These are phyloP conservation scores for Fusarium ramigenum DNA, from an alignment of 2,329 filamentous ascomycete species.

Conservation along the genomic window DNA sequence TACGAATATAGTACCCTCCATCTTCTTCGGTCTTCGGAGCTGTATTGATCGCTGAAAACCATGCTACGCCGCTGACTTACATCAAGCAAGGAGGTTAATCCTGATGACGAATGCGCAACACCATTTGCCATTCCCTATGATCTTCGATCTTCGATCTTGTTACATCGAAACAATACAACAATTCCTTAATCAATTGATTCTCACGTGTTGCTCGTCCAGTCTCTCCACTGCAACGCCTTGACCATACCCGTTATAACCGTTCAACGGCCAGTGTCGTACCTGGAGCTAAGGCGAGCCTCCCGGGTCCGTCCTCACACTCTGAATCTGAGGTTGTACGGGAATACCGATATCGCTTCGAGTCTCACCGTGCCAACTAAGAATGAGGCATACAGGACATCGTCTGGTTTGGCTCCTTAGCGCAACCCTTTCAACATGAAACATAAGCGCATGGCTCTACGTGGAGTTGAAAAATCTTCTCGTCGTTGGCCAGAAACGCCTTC, in stretches of 20 bases:
- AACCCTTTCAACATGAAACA: constrained; percentile 27
- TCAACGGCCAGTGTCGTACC: constrained; percentile 12
- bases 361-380: constrained; percentile 11
- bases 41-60: neutral
- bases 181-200: constrained; percentile 5
- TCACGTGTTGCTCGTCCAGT: neutral
- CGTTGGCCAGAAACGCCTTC: neutral
- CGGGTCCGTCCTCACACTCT: neutral
- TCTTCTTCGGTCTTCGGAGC: constrained; percentile 1
- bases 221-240: constrained; percentile 13
- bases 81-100: constrained; percentile 9
- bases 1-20: neutral
- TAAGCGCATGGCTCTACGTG: constrained; percentile 7
- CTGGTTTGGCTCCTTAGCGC: constrained; percentile 12
- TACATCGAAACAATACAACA: neutral
- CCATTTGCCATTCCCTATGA: neutral
- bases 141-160: constrained; percentile 28
- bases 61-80: constrained; percentile 14
- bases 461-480: neutral
- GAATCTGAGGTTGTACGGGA: constrained; percentile 1
- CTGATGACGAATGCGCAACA: constrained; percentile 3
- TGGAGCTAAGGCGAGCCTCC: neutral
- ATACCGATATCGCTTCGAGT: constrained; percentile 4
- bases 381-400: constrained; percentile 24
- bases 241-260: constrained; percentile 12